Base-by-base conservation (phyloP, 148 eudicot genomes). In the Vaccinium macrocarpon region DNA sequence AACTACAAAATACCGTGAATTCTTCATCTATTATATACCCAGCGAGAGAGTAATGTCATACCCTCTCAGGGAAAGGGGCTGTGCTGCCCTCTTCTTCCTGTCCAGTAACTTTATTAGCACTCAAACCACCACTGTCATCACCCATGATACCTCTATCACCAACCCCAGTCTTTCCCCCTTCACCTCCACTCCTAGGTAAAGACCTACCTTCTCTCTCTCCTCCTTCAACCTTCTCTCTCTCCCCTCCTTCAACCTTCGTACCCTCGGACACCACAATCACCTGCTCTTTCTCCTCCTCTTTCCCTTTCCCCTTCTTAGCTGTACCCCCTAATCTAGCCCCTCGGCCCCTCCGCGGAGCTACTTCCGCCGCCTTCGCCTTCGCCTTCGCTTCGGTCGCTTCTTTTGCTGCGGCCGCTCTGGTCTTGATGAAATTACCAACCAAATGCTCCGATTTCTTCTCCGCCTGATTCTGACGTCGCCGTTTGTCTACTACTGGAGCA, bases 51-150 rank as follows among this genome's bases (percentile, higher is more conserved):
- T 75, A 23, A 1, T 25, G 2, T 16, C 25, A 59, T 84, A 95
- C 98, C 91, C 77, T 93, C 23, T 93, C 96, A 14, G 98, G 98
- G 73, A 93, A 92, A 79, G 98, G 94, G 18, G 92, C 83, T 42
- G 87, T 89, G 78, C 64, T 88, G 16, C 82, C 91, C 81, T 95
- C 96, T 78, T 93, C 95, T 59, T 91, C 91, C 21, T 85, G 89
- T 0, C 88, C 93, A 82, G 94, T 90, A n/a, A 80, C 91, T 79
- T 91, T 93, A 86, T 93, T 92, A 72, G 95, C 95, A 90, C 98
- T 94, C 87, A 94, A 86, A 4, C 98, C 98, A 79, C 95, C 98
- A 90, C 93, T 94, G 62, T 89, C 92, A 57, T 93, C 94, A 18
- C 87, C 92, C 93, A 94, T 88, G 85, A 85, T 90, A 14, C 1